A percentile compares a stretch with the other conserved stretches of the same genome.
phyloP scores from a whole-genome alignment of 495 filamentous ascomycete species.

The Bacidia rubella region DNA sequence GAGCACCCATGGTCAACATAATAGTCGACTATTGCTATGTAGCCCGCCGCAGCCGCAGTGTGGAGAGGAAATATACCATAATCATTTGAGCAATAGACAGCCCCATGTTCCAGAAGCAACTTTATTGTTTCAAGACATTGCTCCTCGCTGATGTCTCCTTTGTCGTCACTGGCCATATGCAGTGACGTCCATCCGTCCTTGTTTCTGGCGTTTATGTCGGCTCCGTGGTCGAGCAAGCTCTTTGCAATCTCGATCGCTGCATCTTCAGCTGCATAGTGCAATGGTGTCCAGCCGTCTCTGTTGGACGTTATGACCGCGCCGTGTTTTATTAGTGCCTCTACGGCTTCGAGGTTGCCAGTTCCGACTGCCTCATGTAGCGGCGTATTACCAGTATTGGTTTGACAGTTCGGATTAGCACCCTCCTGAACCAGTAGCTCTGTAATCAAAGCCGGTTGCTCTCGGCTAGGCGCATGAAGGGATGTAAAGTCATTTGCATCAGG shows the following conservation, averaged over 20 bases:
- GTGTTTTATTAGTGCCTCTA: slow-evolving; percentile 2
- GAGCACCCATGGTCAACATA: not conserved
- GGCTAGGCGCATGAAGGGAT: not conserved
- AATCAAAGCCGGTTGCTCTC: not conserved
- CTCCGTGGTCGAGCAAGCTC: slow-evolving; percentile 8
- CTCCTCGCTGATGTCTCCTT: not conserved
- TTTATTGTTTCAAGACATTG: not conserved
- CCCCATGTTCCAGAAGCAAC: not conserved
- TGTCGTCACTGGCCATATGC: not conserved
- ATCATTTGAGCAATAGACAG: not conserved
- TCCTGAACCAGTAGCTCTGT: not conserved
- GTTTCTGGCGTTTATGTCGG: slow-evolving; percentile 6
- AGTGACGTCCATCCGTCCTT: not conserved
- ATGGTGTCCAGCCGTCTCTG: slow-evolving; percentile 9
- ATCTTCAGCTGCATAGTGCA: slow-evolving; percentile 11
- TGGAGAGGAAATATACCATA: not conserved
- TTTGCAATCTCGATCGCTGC: slow-evolving; percentile 10
- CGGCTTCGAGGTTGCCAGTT: slow-evolving; percentile 1
- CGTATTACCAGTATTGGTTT: not conserved
- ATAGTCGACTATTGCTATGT: not conserved
- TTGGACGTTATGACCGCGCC: slow-evolving; percentile 6
- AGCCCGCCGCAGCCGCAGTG: not conserved
- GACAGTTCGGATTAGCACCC: not conserved
- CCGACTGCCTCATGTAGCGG: slow-evolving; percentile 10
- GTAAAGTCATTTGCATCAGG: not conserved